phyloP scores from a whole-genome alignment of 2,329 filamentous ascomycete species.

The Delphinella strobiligena region DNA sequence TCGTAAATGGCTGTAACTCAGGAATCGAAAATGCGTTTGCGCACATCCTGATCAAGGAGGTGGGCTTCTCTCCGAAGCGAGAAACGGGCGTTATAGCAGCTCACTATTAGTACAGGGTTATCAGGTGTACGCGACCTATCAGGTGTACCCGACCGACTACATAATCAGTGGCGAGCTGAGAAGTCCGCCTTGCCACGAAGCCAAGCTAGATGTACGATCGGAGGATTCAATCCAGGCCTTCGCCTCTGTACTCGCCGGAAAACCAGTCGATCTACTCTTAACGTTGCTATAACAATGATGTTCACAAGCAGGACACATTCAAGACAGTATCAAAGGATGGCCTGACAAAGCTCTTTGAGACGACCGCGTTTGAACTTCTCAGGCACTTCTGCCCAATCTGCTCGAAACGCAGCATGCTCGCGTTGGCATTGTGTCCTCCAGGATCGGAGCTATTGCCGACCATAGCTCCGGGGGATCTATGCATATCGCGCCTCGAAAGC shows the following conservation, averaged over 20 bases:
- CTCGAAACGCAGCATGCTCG: constrained; percentile 19
- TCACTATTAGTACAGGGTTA: too few species aligned
- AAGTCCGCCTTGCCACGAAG: constrained; percentile 19
- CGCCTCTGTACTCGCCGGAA: constrained; percentile 17
- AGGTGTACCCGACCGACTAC: constrained; percentile 21
- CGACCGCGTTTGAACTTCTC: constrained; percentile 33
- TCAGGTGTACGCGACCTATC: constrained; percentile 16
- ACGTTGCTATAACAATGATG: constrained; percentile 27
- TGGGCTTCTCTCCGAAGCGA: too few species aligned
- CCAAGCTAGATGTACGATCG: constrained; percentile 23
- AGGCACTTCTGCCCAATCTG: constrained; percentile 32
- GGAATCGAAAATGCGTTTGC: constrained; percentile 29
- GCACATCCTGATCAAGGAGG: constrained; percentile 18
- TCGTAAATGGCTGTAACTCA: constrained; percentile 30
- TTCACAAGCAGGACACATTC: constrained; percentile 22
- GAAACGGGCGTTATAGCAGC: too few species aligned
- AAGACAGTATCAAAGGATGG: constrained; percentile 17
- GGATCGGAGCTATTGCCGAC: constrained; percentile 32
- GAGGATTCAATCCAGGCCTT: constrained; percentile 24
- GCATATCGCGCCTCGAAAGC: constrained; percentile 34
- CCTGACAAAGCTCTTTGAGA: constrained; percentile 27
- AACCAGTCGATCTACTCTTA: constrained; percentile 26
- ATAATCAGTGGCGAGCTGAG: constrained; percentile 20
- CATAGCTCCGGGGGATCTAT: constrained; percentile 30
- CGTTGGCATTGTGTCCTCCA: constrained; percentile 30